Evolutionary conservation across 768 basidiomycete species (phyloP), one percentile per base, ranked within the genome.

Genomic region (Pisolithus sp.): DNA sequence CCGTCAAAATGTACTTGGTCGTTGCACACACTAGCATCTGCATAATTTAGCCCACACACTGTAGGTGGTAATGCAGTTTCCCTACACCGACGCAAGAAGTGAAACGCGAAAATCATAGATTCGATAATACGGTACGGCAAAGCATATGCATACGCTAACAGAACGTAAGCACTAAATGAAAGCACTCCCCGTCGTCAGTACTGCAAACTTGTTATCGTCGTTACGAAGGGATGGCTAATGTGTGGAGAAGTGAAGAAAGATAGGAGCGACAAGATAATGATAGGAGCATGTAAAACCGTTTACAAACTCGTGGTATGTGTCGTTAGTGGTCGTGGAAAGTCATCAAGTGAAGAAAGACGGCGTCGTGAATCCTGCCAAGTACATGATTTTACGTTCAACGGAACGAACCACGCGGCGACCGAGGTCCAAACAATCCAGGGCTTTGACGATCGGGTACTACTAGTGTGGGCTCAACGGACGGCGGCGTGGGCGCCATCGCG

Each of bases 361-460:
- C 13, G 21, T 24, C 20, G 21, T 34, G 43, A 26, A 45, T 36
- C 15, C 15, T 44, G 40, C 18, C 54, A 43, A 21, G 15, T 20
- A 23, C 51, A 17, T 39, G 40, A 13, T 23, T 24, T 34, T 30
- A 46, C 23, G 20, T 64, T 45, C 57, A 43, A 39, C 41, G 63
- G 50, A 57, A 64, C 5, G 72, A 73, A 47, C 68, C 68, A 48
- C 75, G 71, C 10, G 82, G 84, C n/a, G 85, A 81, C 38, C 85
- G 75, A 39, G 89, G 87, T 30, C 89, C 89, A 61, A 91, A 92
- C 54, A 92, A 67, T 28, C 88, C 87, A 40, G 81, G 83, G 51
- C 77, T 82, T 37, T 70, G 68, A 45, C 69, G 71, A 10, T 76
- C 77, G 26, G 85, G 83, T 21, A 85, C 80, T 34, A 83, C 70